Base-by-base conservation (phyloP, 768 basidiomycete species). In the Mycena chlorophos region DNA sequence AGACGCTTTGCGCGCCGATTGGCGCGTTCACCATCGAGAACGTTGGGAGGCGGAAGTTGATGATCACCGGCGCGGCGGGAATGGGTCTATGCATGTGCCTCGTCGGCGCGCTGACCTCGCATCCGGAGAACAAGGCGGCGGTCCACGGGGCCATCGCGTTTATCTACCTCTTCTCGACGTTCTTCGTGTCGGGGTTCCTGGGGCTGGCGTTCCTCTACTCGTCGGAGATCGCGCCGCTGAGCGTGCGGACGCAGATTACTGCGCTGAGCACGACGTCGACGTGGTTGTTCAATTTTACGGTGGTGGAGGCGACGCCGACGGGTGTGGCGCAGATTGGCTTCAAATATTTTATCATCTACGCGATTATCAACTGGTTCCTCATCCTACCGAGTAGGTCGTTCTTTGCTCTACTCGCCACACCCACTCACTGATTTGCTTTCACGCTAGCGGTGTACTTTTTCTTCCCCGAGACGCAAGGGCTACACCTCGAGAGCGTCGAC, bases 181-280 rank as follows among this genome's bases (percentile, higher is more conserved):
- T 58, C 51, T 62, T 62, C 54, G 60, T 55, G 40, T 49, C 60
- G 26, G 60, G 60, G 34, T 62, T 29, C 56, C 60, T 62, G n/a
- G 60, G 60, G 12, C 54, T 62, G n/a, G 60, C 60, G 23, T 62
- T 62, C 51, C 54, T 62, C 22, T 62, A 62, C 51, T 55, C 54
- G 26, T 52, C 54, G 31, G 60, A 62, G 51, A 55, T 62, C 34
- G 60, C 60, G 12, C 60, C 60, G 1, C 23, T 58, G 51, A 58
- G 53, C 40, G 60, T 58, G 26, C 60, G 60, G 17, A 62, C 60
- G 34, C 56, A 46, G 10, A 58, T 62, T n/a, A 62, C 60, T 16
- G 60, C 60, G 28, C 51, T 62, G 28, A 49, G 53, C 17, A 52
- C 56, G 51, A 62, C 60, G 1, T 57, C 60, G 34, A 58, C 60